These are phyloP conservation scores for Cardiospermum halicacabum DNA, from an alignment of 345 rosid species.

Conservation along the genomic window DNA sequence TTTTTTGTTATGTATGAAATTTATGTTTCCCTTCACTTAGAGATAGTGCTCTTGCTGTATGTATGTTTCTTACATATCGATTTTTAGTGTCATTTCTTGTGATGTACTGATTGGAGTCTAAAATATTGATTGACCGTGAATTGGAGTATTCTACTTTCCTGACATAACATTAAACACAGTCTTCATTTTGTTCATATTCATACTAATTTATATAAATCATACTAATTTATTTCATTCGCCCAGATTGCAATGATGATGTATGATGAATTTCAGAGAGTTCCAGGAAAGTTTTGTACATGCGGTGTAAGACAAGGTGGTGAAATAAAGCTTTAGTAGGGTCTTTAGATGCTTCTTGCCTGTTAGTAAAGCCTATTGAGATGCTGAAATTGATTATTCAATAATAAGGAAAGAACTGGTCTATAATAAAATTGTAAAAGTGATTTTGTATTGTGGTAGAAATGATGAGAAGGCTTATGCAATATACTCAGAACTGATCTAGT, in stretches of 20 bases:
- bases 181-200: conserved; percentile 17
- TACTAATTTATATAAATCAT: conserved; percentile 22
- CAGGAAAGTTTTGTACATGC: conserved; percentile 47
- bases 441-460: not conserved
- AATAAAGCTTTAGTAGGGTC: conserved; percentile 34
- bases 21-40: conserved; percentile 3
- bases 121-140: not conserved
- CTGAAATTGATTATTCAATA: conserved; percentile 3
- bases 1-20: conserved; percentile 2
- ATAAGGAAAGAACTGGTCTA: conserved; percentile 4
- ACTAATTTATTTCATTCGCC: conserved; percentile 59
- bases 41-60: not conserved
- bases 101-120: not conserved
- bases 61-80: not conserved
- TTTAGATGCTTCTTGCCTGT: conserved; percentile 24
- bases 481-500: not conserved
- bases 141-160: not conserved
- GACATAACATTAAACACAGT: conserved; percentile 11
- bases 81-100: not conserved
- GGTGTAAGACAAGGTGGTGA: conserved; percentile 55
- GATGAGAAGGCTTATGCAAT: conserved; percentile 3
- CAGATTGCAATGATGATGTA: conserved; percentile 99
- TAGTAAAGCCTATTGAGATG: conserved; percentile 14
- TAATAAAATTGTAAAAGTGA: not conserved
- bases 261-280: conserved; percentile 66